Base-by-base conservation (phyloP, 75 land plant genomes). In the Azolla pinnata region DNA sequence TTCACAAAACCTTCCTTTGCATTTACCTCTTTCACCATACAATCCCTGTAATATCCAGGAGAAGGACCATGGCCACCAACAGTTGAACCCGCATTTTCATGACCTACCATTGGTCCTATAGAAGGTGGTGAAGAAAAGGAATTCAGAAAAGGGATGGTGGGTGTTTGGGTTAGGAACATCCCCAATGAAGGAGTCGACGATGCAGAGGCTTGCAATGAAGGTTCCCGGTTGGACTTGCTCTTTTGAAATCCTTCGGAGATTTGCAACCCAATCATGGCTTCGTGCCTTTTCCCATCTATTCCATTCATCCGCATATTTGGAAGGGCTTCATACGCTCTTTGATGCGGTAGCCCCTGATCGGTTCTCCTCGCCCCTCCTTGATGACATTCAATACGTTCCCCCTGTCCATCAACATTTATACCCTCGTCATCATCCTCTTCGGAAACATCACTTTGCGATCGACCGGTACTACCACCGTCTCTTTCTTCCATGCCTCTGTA, bases 361-460 rank as follows among this genome's bases (percentile, higher is more conserved):
- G 49, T 29, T 1, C 61, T 51, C 17, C 65, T 14, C 10, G 54
- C 54, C 24, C 59, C 74, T 0, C 42, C 74, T 46, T 46, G 49
- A 46, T 46, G 49, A 46, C 23, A 46, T 9, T 69, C 65, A 10
- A 26, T 40, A 1, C 26, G 45, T 24, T 66, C 73, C 38, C 54
- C 73, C 1, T 46, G 66, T 7, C 53, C 66, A 1, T 51, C 78
- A 25, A 33, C 38, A 17, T 62, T 57, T 4, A 34, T 57, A 32
- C 54, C 66, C 32, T 53, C 66, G n/a, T 53, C 66, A 17, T 69
- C 72, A 1, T 69, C 72, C 12, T 69, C 72, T 2, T 54, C 58
- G 12, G 57, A 65, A 8, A 62, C 79, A 2, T 69, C 70, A 29
- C n/a, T 66, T 9, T 52, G 60, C 17, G 75, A 51, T 34, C 55